Base-by-base conservation (phyloP, 176 grass and related monocot species). In the Lolium perenne region DNA sequence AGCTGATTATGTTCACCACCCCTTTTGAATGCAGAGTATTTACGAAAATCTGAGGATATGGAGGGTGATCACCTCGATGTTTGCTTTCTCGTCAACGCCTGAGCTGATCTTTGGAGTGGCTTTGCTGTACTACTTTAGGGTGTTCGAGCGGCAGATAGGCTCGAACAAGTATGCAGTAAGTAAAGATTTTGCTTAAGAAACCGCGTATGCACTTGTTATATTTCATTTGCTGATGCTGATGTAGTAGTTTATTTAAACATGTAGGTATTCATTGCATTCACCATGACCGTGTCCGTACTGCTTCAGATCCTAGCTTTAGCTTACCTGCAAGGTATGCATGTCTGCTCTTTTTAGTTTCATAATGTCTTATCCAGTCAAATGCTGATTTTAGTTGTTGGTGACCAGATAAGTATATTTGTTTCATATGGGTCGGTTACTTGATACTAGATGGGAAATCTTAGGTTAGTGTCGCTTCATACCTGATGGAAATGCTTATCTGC, bases 161-260 rank as follows among this genome's bases (percentile, higher is more conserved):
- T 98, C 94, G 9, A 98, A 95, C 77, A 98, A 98, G 80, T 94
- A 98, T 80, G 77, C 94, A 38, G 97, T 98, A 88, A 98, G 88
- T 80, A 54, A 0, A 45, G 61, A 60, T 80, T 77, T 70, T 71
- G 38, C 29, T 76, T 3, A 74, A 40, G 4, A 76, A 62, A 8
- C 3, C 56, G 81, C 38, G 3, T 61, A 75, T 88, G 17, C 5
- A 22, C 10, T 73, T 75, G 14, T 18, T 85, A 3, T 32, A 40
- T 9, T 18, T 59, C 17, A 91, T 75, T 83, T 67, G 15, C 71
- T 63, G 40, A 76, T 55, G 77, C 26, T 89, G 64, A 89, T 84
- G 43, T 67, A 20, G 35, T 68, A 29, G 32, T 35, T 43, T 78
- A 58, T 82, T 69, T 89, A 50, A 88, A 35, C 51, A 78, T 87